Percentiles rank a stretch among this genome's conserved stretches.
phyloP scores from a whole-genome alignment of 2,329 filamentous ascomycete genomes.

The Neonectria magnoliae region DNA sequence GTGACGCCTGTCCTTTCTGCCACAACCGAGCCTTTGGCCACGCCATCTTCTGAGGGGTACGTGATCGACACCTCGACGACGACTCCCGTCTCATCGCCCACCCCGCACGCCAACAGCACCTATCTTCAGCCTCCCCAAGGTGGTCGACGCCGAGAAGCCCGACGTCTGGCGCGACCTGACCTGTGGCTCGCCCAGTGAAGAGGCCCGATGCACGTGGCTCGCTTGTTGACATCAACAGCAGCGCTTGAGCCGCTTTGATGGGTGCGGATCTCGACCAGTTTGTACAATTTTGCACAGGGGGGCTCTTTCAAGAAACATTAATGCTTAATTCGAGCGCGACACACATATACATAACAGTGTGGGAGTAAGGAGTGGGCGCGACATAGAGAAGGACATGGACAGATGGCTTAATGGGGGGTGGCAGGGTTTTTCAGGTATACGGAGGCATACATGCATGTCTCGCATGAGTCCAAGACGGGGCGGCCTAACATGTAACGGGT shows the following conservation, averaged over 20 bases:
- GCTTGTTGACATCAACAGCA: neutral
- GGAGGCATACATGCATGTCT: slow-evolving; percentile 18
- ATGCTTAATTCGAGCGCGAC: slow-evolving; percentile 9
- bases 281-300: slow-evolving; percentile 8
- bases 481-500: slow-evolving; percentile 26
- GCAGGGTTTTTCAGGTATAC: neutral
- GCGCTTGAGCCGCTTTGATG: neutral
- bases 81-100: slow-evolving; percentile 43
- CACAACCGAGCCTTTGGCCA: slow-evolving; percentile 5
- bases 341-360: neutral
- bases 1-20: slow-evolving; percentile 23
- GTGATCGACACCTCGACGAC: slow-evolving; percentile 50
- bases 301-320: neutral
- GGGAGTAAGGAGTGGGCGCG: neutral
- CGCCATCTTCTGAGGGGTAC: slow-evolving; percentile 28
- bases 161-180: slow-evolving; percentile 50
- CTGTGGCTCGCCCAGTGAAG: slow-evolving; percentile 48
- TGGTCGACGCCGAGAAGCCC: slow-evolving; percentile 44
- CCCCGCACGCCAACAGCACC: slow-evolving; percentile 37
- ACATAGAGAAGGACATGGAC: slow-evolving; percentile 17
- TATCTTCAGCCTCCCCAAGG: slow-evolving; percentile 36
- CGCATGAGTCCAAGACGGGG: slow-evolving; percentile 2
- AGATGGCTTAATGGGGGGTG: neutral
- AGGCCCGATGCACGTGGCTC: slow-evolving; percentile 32
- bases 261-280: neutral